phyloP scores from a whole-genome alignment of 306 rosid species.

The Begonia peltatifolia region DNA sequence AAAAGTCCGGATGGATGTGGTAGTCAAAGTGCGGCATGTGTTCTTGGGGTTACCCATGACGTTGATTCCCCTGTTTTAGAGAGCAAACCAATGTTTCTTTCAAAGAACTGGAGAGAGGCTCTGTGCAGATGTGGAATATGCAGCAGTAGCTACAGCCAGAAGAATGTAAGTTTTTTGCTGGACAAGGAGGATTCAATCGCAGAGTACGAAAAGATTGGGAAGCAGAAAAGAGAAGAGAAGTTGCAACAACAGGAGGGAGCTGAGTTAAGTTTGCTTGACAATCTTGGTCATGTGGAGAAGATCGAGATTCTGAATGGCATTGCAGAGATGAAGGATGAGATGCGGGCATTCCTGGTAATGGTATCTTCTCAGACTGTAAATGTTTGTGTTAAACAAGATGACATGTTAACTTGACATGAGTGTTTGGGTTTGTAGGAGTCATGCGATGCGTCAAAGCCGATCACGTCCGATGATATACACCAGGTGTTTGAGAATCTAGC shows the following conservation, averaged over 20 bases:
- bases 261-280: slow-evolving; percentile 47
- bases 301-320: slow-evolving; percentile 87
- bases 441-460: slow-evolving; percentile 68
- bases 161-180: slow-evolving; percentile 44
- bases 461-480: slow-evolving; percentile 76
- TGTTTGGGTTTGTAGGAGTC: slow-evolving; percentile 44
- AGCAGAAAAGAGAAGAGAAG: slow-evolving; percentile 72
- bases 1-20: slow-evolving; percentile 15
- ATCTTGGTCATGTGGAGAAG: slow-evolving; percentile 86
- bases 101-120: slow-evolving; percentile 72
- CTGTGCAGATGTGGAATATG: slow-evolving; percentile 75
- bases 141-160: slow-evolving; percentile 37
- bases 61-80: slow-evolving; percentile 26
- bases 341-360: slow-evolving; percentile 46
- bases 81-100: slow-evolving; percentile 64
- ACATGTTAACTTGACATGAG: slow-evolving; percentile 3
- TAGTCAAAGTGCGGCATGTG: slow-evolving; percentile 28
- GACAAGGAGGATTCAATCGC: slow-evolving; percentile 81
- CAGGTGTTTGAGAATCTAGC: slow-evolving; percentile 73
- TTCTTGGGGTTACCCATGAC: slow-evolving; percentile 38
- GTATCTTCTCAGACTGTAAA: slow-evolving; percentile 20
- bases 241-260: slow-evolving; percentile 72
- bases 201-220: slow-evolving; percentile 84
- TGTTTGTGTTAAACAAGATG: no score
- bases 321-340: slow-evolving; percentile 86